Evolutionary conservation across 1,284 basidiomycete species (phyloP).

Genomic region (Tausonia pullulans): DNA sequence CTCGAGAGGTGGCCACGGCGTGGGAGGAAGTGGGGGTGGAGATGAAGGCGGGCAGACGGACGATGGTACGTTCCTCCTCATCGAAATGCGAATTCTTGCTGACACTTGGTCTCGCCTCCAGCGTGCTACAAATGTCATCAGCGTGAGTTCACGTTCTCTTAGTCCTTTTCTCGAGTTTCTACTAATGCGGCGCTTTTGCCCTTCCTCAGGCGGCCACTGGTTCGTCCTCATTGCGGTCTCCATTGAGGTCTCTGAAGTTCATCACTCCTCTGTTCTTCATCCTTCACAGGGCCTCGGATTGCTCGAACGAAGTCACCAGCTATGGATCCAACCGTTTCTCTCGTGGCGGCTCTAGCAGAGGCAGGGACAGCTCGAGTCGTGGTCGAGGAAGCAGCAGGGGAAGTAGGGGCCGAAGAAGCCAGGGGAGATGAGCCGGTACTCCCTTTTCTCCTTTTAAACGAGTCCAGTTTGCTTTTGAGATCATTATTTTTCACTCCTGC

Average conservation of each 20-base stretch:
- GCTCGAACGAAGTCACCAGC: slow-evolving; percentile 8
- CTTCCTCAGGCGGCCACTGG: slow-evolving; percentile 4
- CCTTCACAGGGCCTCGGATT: background rate
- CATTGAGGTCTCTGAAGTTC: background rate
- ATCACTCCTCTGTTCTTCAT: background rate
- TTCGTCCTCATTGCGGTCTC: background rate
- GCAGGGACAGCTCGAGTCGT: background rate
- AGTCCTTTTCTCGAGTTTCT: background rate
- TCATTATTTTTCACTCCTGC: too few species aligned
- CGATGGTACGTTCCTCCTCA: background rate
- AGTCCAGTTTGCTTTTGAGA: too few species aligned
- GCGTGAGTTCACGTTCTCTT: background rate
- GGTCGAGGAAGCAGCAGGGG: background rate
- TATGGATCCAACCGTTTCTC: background rate
- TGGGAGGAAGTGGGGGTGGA: background rate
- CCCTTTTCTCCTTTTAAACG: too few species aligned
- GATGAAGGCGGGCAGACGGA: background rate
- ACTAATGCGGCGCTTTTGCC: too few species aligned
- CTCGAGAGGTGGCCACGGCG: background rate
- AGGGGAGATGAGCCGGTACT: too few species aligned
- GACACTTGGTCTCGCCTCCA: background rate
- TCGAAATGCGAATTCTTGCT: background rate
- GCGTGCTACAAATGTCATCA: slow-evolving; percentile 7
- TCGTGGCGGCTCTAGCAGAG: background rate
- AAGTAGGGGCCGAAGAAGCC: background rate